Percentiles rank a stretch among this genome's conserved stretches.
Evolutionary conservation across 1,139 yeast species (phyloP).

Genomic region (Blastobotrys capitulatus): DNA sequence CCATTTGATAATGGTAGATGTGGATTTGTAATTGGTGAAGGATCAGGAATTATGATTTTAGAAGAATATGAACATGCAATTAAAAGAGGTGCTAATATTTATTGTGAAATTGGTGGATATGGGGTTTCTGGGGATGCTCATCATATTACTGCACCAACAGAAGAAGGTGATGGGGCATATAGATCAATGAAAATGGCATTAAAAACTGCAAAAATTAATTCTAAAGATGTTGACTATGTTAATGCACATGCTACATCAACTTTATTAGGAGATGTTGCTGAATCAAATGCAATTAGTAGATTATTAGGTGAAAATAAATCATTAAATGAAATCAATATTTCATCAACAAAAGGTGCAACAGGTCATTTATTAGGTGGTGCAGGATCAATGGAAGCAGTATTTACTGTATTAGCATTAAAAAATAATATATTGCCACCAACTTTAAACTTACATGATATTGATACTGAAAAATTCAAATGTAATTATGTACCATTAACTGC

Average conservation of each 20-base stretch:
- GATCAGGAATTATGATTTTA: conserved; percentile 73
- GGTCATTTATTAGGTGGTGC: conserved; percentile 97
- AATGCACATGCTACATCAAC: conserved; percentile 99
- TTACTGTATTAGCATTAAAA: conserved; percentile 62
- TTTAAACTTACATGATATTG: conserved; percentile 52
- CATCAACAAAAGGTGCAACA: conserved; percentile 86
- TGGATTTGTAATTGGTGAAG: conserved; percentile 95
- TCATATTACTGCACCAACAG: conserved; percentile 89
- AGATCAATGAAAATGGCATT: conserved; percentile 80
- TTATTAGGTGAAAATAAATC: conserved; percentile 34
- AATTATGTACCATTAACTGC: conserved; percentile 56
- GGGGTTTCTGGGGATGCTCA: conserved; percentile 90
- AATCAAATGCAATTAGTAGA: conserved; percentile 61
- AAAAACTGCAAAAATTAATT: conserved; percentile 40
- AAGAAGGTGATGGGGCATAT: conserved; percentile 77
- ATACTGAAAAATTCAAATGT: conserved; percentile 42
- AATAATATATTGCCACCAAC: conserved; percentile 70
- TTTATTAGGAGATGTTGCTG: conserved; percentile 81
- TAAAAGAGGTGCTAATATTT: conserved; percentile 51
- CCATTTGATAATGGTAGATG: conserved; percentile 77
- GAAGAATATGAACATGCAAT: conserved; percentile 77
- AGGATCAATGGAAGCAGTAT: conserved; percentile 87
- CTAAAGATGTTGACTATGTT: conserved; percentile 58
- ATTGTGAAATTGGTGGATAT: conserved; percentile 80
- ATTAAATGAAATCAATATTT: conserved; percentile 39